phyloP scores from a whole-genome alignment of 768 basidiomycete genomes.

The Basidioascus undulatus region DNA sequence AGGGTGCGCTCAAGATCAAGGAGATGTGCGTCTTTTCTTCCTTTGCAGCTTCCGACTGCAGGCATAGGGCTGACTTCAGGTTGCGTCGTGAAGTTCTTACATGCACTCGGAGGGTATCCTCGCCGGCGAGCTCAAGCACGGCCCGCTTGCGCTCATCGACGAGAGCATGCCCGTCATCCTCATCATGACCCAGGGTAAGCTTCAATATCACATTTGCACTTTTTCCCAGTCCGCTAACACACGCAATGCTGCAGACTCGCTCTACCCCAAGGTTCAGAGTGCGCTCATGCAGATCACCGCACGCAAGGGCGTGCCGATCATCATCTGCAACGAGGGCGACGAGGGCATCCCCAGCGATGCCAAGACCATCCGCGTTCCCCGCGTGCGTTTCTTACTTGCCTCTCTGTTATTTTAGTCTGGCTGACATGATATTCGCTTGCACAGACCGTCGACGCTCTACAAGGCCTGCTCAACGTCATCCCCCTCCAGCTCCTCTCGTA shows the following conservation, averaged over 20 bases:
- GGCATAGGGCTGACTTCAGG: not conserved
- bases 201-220: too few relatives aligned
- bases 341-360: conserved; percentile 37
- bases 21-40: conserved; percentile 34
- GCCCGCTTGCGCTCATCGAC: conserved; percentile 88
- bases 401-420: too few relatives aligned
- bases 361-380: conserved; percentile 81
- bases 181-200: conserved; percentile 99
- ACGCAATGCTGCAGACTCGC: too few relatives aligned
- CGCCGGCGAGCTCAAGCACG: conserved; percentile 96
- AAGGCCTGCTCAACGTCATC: conserved; percentile 88
- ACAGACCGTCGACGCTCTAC: conserved; percentile 81
- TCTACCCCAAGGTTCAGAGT: conserved; percentile 93
- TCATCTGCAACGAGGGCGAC: conserved; percentile 87
- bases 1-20: conserved; percentile 97
- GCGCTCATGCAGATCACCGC: conserved; percentile 94
- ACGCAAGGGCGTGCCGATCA: conserved; percentile 70
- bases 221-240: too few relatives aligned
- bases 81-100: conserved; percentile 2
- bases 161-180: conserved; percentile 96
- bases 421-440: too few relatives aligned
- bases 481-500: conserved; percentile 89
- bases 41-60: not conserved
- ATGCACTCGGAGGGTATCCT: conserved; percentile 77
- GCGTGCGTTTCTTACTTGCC: too few relatives aligned